These are phyloP conservation scores for Thelephora terrestris DNA, from an alignment of 1,284 basidiomycete genomes.

Conservation along the genomic window DNA sequence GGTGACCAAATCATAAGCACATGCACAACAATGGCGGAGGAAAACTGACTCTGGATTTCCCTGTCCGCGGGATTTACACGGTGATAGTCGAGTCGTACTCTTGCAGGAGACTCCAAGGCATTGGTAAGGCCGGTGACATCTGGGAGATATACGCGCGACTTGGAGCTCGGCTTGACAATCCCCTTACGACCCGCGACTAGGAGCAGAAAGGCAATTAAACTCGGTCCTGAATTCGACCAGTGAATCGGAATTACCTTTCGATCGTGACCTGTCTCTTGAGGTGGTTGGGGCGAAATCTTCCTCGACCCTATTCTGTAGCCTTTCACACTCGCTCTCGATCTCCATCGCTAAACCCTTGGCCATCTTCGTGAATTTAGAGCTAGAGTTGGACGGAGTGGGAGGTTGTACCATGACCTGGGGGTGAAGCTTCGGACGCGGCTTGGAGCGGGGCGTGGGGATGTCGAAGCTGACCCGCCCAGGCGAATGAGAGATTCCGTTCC, in stretches of 20 bases:
- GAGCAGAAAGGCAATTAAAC: background rate
- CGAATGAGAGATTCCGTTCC: background rate
- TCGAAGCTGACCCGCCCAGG: conserved; percentile 5
- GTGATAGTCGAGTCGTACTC: conserved; percentile 39
- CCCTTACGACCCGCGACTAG: background rate
- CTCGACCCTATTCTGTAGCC: background rate
- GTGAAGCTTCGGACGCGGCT: conserved; percentile 23
- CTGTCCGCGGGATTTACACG: conserved; percentile 34
- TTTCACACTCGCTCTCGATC: conserved; percentile 33
- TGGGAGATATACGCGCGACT: conserved; percentile 43
- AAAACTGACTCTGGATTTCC: conserved; percentile 46
- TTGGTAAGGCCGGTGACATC: conserved; percentile 73
- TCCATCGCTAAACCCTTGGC: conserved; percentile 45
- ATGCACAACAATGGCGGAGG: background rate
- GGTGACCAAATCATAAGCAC: conserved; percentile 24
- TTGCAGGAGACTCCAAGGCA: conserved; percentile 61
- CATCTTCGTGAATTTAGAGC: conserved; percentile 48
- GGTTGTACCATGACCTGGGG: conserved; percentile 44
- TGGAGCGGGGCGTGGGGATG: conserved; percentile 5
- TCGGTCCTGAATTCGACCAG: background rate
- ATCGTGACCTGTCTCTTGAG: conserved; percentile 1
- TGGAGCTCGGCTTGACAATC: background rate
- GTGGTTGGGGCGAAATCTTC: background rate
- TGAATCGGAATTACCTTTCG: background rate
- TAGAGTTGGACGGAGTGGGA: conserved; percentile 41